Evolutionary conservation across 768 basidiomycete species (phyloP).

Genomic region (Podaxis sp.): DNA sequence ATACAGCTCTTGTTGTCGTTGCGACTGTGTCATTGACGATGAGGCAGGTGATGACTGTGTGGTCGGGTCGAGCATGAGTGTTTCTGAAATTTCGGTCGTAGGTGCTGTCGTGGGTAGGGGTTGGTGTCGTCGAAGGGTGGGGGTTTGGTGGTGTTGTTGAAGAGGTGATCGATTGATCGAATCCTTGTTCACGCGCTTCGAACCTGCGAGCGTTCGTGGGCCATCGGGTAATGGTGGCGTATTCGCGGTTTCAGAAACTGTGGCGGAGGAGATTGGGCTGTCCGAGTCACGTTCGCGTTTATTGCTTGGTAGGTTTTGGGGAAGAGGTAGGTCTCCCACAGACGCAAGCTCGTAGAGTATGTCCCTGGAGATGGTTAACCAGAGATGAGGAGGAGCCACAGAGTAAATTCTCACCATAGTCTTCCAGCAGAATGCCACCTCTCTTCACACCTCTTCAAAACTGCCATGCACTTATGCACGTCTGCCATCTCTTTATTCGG

Average conservation of each 20-base stretch:
- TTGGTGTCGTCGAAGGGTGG: conserved; percentile 13
- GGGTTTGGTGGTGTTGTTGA: neutral
- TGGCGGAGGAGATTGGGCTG: conserved; percentile 31
- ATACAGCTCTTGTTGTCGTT: conserved; percentile 21
- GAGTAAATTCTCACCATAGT: conserved; percentile 33
- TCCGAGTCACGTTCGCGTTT: conserved; percentile 68
- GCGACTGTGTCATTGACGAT: conserved; percentile 6
- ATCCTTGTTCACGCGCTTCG: conserved; percentile 27
- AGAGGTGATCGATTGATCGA: neutral
- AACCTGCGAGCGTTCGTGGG: conserved; percentile 31
- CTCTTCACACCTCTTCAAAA: conserved; percentile 39
- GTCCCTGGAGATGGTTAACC: conserved; percentile 44
- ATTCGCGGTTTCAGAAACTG: neutral
- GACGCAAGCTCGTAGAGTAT: conserved; percentile 71
- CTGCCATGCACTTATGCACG: conserved; percentile 61
- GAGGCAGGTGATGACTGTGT: neutral
- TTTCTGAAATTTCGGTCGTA: neutral
- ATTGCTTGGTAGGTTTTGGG: conserved; percentile 50
- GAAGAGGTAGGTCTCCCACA: conserved; percentile 69
- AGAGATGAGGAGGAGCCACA: neutral
- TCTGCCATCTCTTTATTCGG: conserved; percentile 58
- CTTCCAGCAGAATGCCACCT: conserved; percentile 46
- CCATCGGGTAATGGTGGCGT: conserved; percentile 13
- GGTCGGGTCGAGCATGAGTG: neutral
- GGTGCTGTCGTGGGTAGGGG: neutral